These are phyloP conservation scores for Prunus persica DNA, from an alignment of 306 rosid genomes.

Conservation along the genomic window Prunus_persica_NCBIv2 NC_034010.1:27596001-27596500, in stretches of 20 bases:
- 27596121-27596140: not conserved
- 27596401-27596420: conserved; percentile 60
- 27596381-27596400: conserved; percentile 24
- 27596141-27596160: not conserved
- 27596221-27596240: not conserved
- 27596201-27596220: not conserved
- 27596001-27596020: conserved; percentile 68
- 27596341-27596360: not conserved
- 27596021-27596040: conserved; percentile 54
- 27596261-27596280: not conserved
- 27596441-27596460: conserved; percentile 63
- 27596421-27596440: conserved; percentile 61
- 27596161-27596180: not conserved
- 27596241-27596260: not conserved
- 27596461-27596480: conserved; percentile 50
- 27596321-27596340: not conserved
- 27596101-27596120: conserved; percentile 3
- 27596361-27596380: not conserved
- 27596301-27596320: not conserved
- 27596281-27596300: not conserved
- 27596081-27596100: conserved; percentile 77
- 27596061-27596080: conserved; percentile 74
- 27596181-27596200: not conserved
- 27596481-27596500: conserved; percentile 15
- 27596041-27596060: conserved; percentile 71